Evolutionary conservation across 495 filamentous ascomycete species (phyloP).

Genomic region (Neurospora sp.): DNA sequence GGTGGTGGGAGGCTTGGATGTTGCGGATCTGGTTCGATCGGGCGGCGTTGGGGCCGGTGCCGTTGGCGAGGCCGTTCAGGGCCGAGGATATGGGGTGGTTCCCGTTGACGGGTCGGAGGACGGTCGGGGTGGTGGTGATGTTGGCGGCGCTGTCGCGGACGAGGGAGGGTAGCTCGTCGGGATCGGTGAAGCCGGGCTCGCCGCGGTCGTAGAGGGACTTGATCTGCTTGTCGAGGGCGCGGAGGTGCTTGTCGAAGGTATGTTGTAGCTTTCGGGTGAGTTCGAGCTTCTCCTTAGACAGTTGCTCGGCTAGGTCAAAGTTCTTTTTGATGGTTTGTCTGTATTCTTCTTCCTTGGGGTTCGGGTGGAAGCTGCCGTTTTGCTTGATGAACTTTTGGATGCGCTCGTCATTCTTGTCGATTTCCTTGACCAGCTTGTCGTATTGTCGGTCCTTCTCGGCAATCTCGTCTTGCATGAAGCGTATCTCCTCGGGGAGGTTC

Average conservation of each 20-base stretch:
- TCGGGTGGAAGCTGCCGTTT: constrained; percentile 69
- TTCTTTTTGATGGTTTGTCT: constrained; percentile 59
- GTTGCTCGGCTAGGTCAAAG: constrained; percentile 55
- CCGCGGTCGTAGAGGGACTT: constrained; percentile 71
- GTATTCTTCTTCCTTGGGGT: constrained; percentile 78
- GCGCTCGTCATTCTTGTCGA: constrained; percentile 66
- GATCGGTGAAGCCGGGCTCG: constrained; percentile 62
- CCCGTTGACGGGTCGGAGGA: constrained; percentile 25
- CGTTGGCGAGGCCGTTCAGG: constrained; percentile 38
- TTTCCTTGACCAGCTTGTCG: constrained; percentile 59
- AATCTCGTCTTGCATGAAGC: constrained; percentile 89
- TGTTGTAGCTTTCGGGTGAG: constrained; percentile 67
- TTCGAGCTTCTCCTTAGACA: constrained; percentile 81
- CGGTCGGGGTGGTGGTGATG: constrained; percentile 26
- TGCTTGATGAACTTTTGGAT: constrained; percentile 85
- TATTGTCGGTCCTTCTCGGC: constrained; percentile 77
- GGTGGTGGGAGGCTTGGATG: constrained; percentile 30
- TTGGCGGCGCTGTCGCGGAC: constrained; percentile 49
- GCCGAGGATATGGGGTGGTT: constrained; percentile 35
- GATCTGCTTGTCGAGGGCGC: constrained; percentile 77
- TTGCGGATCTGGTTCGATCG: constrained; percentile 29
- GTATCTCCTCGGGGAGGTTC: constrained; percentile 85
- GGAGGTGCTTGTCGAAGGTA: constrained; percentile 80
- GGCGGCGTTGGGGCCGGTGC: constrained; percentile 18
- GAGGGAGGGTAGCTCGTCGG: constrained; percentile 65